These are phyloP conservation scores for Pichia inconspicua DNA, from an alignment of 1,139 yeast species.

Conservation along the genomic window DNA sequence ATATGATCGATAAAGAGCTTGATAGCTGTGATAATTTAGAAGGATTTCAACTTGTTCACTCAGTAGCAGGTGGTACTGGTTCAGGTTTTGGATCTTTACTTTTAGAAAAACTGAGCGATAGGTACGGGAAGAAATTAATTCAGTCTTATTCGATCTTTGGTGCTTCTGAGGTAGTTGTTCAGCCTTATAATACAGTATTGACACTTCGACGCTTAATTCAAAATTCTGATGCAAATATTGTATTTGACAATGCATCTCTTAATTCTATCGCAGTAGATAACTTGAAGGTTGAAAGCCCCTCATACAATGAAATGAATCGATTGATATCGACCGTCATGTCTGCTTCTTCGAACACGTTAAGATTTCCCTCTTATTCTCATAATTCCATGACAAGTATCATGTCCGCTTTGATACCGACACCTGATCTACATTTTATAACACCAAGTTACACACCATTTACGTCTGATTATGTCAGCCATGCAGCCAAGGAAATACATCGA, in stretches of 20 bases:
- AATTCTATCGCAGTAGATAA: conserved; percentile 55
- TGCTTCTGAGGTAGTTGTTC: conserved; percentile 91
- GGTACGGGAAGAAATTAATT: conserved; percentile 73
- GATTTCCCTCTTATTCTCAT: conserved; percentile 91
- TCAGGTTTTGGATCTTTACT: conserved; percentile 87
- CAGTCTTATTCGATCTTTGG: conserved; percentile 85
- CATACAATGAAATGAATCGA: conserved; percentile 74
- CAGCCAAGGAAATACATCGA: conserved; percentile 54
- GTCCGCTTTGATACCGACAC: conserved; percentile 80
- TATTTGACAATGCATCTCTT: conserved; percentile 85
- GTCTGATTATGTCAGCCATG: conserved; percentile 45
- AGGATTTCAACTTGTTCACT: conserved; percentile 84
- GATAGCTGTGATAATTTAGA: conserved; percentile 87
- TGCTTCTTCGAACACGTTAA: conserved; percentile 73
- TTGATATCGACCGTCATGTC: conserved; percentile 80
- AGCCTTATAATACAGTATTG: conserved; percentile 84
- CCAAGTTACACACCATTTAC: conserved; percentile 88
- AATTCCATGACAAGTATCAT: conserved; percentile 77
- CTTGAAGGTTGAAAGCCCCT: conserved; percentile 35
- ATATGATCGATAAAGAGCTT: conserved; percentile 81
- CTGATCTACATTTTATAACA: conserved; percentile 78
- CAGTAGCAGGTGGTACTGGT: conserved; percentile 99
- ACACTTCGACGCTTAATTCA: conserved; percentile 77
- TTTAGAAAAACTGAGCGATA: conserved; percentile 70
- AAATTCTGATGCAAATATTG: conserved; percentile 76